Conservation (phyloP, 1,284 basidiomycete genomes). For the Apiotrichum domesticum region DNA sequence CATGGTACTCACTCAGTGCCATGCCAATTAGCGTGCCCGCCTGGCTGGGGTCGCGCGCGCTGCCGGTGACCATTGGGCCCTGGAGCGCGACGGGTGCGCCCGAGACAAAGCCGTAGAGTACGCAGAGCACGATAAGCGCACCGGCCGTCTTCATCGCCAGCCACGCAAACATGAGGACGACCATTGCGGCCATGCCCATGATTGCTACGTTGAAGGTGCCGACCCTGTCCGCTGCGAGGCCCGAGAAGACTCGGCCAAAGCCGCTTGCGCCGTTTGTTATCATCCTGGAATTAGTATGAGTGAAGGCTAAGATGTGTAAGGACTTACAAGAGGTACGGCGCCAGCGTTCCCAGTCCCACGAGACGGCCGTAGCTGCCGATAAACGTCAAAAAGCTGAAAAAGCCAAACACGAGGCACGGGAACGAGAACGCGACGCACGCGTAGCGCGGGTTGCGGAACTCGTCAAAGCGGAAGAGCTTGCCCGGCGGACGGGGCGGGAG, state of each 20-base stretch:
- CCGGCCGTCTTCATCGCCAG: constrained; percentile 4
- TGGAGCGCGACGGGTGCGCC: constrained; percentile 16
- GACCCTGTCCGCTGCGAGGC: constrained; percentile 14
- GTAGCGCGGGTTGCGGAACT: constrained; percentile 30
- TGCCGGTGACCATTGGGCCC: constrained; percentile 1
- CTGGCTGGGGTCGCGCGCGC: neutral
- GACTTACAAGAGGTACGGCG: constrained; percentile 30
- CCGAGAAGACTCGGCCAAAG: neutral
- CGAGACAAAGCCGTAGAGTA: constrained; percentile 12
- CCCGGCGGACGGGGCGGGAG: constrained; percentile 33
- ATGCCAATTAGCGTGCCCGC: neutral
- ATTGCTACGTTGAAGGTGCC: constrained; percentile 16
- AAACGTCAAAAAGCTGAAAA: constrained; percentile 27
- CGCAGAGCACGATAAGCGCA: constrained; percentile 9
- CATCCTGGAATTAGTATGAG: constrained; percentile 6
- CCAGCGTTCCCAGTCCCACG: constrained; percentile 21
- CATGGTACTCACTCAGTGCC: neutral
- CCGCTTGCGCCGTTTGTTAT: neutral
- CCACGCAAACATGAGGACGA: constrained; percentile 15
- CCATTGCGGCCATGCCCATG: constrained; percentile 1
- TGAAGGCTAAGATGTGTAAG: neutral
- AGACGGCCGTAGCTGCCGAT: constrained; percentile 28
- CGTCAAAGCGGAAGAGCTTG: constrained; percentile 30
- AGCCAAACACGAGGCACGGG: constrained; percentile 24
- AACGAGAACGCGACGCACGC: constrained; percentile 18